Conservation (phyloP, 2,329 filamentous ascomycete genomes). For the Cladophialophora carrionii region DNA sequence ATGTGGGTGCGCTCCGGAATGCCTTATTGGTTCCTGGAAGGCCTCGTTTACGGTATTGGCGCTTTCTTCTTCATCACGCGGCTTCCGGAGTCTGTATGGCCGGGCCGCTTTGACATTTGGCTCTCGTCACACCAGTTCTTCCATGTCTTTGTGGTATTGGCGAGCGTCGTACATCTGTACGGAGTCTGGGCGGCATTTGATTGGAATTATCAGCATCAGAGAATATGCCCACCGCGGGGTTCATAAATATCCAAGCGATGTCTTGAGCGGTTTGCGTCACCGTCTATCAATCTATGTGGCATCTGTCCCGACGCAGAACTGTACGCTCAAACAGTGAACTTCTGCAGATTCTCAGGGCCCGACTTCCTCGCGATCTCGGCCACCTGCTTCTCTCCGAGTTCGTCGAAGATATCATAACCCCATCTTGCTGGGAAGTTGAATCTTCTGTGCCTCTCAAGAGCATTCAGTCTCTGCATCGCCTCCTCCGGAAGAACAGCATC, state of each 20-base stretch:
- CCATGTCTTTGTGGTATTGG: constrained; percentile 47
- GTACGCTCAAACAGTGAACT: constrained; percentile 26
- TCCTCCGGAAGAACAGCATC: constrained; percentile 46
- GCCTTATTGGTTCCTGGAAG: constrained; percentile 44
- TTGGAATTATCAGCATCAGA: constrained; percentile 41
- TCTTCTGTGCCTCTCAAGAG: constrained; percentile 44
- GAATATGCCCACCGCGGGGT: constrained; percentile 30
- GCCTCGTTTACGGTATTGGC: constrained; percentile 49
- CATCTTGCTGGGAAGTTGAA: constrained; percentile 46
- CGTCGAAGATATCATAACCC: constrained; percentile 47
- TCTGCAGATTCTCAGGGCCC: constrained; percentile 31
- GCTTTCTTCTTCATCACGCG: constrained; percentile 40
- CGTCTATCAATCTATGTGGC: not conserved
- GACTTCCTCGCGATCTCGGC: constrained; percentile 34
- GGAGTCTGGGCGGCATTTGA: constrained; percentile 44
- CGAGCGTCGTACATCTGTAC: constrained; percentile 47
- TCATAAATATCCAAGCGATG: not conserved
- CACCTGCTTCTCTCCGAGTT: constrained; percentile 43
- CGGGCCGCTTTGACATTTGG: constrained; percentile 44
- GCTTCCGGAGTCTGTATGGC: constrained; percentile 39
- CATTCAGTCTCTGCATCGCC: constrained; percentile 44
- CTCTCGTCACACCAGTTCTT: constrained; percentile 44
- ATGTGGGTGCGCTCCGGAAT: constrained; percentile 40
- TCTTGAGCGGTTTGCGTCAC: not conserved
- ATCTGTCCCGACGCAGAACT: not conserved